phyloP scores from a whole-genome alignment of 345 rosid species.

The Linum tenue region DNA sequence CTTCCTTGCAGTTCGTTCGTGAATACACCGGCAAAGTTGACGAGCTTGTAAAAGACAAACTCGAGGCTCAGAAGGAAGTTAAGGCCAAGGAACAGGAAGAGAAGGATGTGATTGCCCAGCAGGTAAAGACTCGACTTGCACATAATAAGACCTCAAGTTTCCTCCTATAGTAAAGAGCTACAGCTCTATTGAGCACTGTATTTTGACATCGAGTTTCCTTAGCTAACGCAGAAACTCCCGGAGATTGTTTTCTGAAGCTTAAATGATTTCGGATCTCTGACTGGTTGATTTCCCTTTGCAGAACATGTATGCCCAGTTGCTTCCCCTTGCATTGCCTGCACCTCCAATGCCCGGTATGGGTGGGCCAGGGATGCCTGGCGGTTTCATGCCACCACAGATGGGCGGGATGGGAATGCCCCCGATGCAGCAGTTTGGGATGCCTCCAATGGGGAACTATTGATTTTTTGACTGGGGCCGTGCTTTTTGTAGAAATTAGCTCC shows the following conservation, averaged over 20 bases:
- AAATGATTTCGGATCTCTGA: not conserved
- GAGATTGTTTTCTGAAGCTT: not conserved
- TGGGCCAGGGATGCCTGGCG: conserved; percentile 26
- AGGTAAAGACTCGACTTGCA: conserved; percentile 33
- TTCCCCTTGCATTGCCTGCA: conserved; percentile 85
- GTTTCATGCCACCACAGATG: conserved; percentile 41
- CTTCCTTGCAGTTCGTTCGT: conserved; percentile 49
- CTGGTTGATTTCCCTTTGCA: conserved; percentile 18
- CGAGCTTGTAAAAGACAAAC: conserved; percentile 67
- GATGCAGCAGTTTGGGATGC: conserved; percentile 71
- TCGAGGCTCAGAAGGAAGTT: conserved; percentile 55
- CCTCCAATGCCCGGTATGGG: conserved; percentile 91
- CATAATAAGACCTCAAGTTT: not conserved
- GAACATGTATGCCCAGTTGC: conserved; percentile 90
- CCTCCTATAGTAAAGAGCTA: not conserved
- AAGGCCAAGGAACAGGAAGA: conserved; percentile 70
- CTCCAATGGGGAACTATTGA: conserved; percentile 54
- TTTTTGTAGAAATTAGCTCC: conserved; percentile 15
- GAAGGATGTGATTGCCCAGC: conserved; percentile 72
- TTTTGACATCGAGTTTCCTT: not conserved
- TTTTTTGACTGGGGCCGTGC: not conserved
- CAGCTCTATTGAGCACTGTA: too few species aligned
- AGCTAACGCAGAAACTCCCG: too few species aligned
- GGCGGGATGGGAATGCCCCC: conserved; percentile 68
- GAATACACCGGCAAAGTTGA: conserved; percentile 77